A percentile compares a stretch with the other conserved stretches of the same genome.
Evolutionary conservation across 2,329 filamentous ascomycete genomes (phyloP).

Genomic region (Lachnellula hyalina): DNA sequence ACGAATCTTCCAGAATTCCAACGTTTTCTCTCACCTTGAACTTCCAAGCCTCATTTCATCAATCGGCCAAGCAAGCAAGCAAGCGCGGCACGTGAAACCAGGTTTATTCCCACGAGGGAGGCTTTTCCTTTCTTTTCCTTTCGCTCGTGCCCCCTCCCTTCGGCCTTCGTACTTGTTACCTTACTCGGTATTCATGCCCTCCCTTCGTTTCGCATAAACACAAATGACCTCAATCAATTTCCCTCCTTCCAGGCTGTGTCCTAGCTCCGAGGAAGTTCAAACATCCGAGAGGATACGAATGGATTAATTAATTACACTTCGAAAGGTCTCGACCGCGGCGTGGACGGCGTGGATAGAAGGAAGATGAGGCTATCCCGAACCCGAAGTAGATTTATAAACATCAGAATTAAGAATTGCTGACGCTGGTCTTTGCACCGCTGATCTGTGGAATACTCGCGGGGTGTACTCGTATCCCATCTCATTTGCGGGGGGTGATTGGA

Average conservation of each 20-base stretch:
- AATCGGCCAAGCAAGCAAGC: neutral
- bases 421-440: neutral
- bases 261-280: neutral
- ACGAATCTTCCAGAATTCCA: too few species aligned
- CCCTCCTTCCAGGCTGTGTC: neutral
- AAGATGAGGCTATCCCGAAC: neutral
- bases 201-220: neutral
- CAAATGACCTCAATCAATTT: neutral
- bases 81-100: neutral
- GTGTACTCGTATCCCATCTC: neutral
- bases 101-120: neutral
- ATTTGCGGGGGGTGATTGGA: neutral
- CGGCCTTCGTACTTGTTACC: neutral
- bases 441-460: neutral
- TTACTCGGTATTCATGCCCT: neutral
- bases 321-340: neutral
- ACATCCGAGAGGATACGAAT: neutral
- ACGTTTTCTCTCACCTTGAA: neutral
- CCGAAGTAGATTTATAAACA: neutral
- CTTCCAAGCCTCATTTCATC: neutral
- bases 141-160: neutral
- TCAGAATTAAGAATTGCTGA: neutral
- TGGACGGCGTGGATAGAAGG: neutral
- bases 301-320: neutral
- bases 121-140: neutral